Conservation (phyloP, 208 protist genomes). For the Trypanosoma brucei region DNA sequence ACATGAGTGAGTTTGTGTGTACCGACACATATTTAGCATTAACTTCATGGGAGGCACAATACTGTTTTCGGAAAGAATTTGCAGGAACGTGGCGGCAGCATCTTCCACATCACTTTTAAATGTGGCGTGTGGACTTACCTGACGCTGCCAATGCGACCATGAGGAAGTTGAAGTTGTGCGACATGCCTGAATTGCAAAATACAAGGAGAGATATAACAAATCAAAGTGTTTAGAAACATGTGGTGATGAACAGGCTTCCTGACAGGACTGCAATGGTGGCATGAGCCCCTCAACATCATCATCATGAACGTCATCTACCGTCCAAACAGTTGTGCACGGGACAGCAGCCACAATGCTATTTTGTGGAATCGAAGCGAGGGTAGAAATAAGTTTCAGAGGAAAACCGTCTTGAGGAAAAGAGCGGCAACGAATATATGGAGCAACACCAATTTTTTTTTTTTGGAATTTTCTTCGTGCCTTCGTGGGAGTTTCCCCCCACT, state of each 20-base stretch:
- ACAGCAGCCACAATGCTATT: conserved; percentile 1
- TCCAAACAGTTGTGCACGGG: conserved; percentile 17
- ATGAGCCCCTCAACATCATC: conserved; percentile 18
- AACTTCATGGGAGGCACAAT: conserved; percentile 7
- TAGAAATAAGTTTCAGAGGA: background rate
- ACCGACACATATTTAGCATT: conserved; percentile 10
- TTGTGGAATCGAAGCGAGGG: background rate
- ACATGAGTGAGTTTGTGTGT: conserved; percentile 15
- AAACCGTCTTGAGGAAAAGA: background rate
- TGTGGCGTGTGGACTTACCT: background rate
- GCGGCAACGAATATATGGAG: conserved; percentile 4
- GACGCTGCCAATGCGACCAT: conserved; percentile 14
- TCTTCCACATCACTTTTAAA: background rate
- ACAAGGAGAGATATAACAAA: conserved; percentile 15
- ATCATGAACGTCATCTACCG: conserved; percentile 10
- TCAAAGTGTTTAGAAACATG: background rate
- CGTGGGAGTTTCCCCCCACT: too few species aligned
- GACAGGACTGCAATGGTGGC: conserved; percentile 13
- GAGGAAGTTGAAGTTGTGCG: background rate
- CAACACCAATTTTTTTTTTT: conserved; percentile 2
- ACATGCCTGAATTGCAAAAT: conserved; percentile 13
- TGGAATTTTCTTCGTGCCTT: too few species aligned
- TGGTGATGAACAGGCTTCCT: background rate
- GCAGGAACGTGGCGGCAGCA: conserved; percentile 2
- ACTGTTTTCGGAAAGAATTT: conserved; percentile 5